Evolutionary conservation across 805 yeast genomes (phyloP), one percentile per base, ranked within the genome.

Genomic region (Martiniozyma abietophila): DNA sequence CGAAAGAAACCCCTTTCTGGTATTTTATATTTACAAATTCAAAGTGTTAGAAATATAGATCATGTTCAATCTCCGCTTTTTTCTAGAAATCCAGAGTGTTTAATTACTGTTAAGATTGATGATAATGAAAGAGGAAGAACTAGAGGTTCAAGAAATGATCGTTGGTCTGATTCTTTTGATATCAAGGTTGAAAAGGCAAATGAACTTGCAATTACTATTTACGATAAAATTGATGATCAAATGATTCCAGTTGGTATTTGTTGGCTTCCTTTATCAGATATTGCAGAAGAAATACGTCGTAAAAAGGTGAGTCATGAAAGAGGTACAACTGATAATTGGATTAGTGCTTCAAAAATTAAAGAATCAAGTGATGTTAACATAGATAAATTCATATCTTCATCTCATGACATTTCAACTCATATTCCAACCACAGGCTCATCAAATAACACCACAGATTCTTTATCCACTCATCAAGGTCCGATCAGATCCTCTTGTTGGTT

Each of bases 201-300:
- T 51, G 99, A 92, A 59, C 69, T 88, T 28, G 96, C 88, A 49
- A 65, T 92, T 38, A 74, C 88, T 2, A 84, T 92, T 4, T 86
- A 80, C 55, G 98, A 92, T 54, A 79, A 77, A 46, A 63, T 69
- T 9, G 82, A 82, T 25, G 74, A 66, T 38, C 70, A 65, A 32
- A 61, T 69, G 40, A 74, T 79, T 7, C 97, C 98, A 0, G 96
- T 92, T 6, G 98, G 95, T 7, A 67, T 92, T 25, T 74, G 81
- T 48, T 92, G 98, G 98, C 68, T 89, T 18, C 71, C 89, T 24
- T 65, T 92, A 19, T 77, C 94, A 4, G 99, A 92, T 56, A 72
- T 92, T 27, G 86, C 94, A 1, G 99, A 92, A 62, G 97, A 92
- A 47, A 71, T 89, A 36, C 83, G 99, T 58, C 81, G 92, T 49